phyloP scores from a whole-genome alignment of 2,329 filamentous ascomycete genomes.

The Magnaporthales sp. region DNA sequence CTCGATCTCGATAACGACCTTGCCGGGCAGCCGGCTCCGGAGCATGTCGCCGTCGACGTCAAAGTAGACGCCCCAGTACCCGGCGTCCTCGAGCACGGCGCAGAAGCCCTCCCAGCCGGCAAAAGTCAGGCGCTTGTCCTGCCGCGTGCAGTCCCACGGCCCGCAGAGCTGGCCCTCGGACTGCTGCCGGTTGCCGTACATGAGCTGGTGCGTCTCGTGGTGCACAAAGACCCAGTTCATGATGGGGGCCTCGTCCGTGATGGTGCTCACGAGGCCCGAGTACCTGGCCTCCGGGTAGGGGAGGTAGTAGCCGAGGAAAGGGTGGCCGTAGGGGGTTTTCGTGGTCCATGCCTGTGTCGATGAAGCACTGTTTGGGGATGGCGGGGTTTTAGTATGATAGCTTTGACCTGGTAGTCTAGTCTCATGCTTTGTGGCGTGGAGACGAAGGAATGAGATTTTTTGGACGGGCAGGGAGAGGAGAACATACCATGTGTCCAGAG shows the following conservation, averaged over 20 bases:
- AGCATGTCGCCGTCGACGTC: slow-evolving; percentile 37
- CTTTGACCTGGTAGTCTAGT: too few species aligned
- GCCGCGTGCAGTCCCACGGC: slow-evolving; percentile 41
- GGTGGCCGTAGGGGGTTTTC: slow-evolving; percentile 31
- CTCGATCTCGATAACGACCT: slow-evolving; percentile 46
- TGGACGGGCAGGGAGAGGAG: not conserved
- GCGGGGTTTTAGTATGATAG: too few species aligned
- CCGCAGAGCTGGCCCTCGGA: slow-evolving; percentile 35
- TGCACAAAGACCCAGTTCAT: slow-evolving; percentile 43
- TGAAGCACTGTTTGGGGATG: slow-evolving; percentile 35
- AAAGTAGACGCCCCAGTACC: slow-evolving; percentile 38
- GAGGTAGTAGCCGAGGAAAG: slow-evolving; percentile 47
- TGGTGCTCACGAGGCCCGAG: slow-evolving; percentile 38
- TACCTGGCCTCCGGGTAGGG: slow-evolving; percentile 44
- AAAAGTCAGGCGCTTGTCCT: slow-evolving; percentile 40
- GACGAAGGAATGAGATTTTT: too few species aligned
- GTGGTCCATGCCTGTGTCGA: slow-evolving; percentile 29
- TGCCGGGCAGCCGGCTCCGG: slow-evolving; percentile 34
- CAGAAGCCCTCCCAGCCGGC: slow-evolving; percentile 41
- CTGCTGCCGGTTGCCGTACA: slow-evolving; percentile 33
- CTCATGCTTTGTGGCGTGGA: too few species aligned
- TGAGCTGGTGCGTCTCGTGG: slow-evolving; percentile 33
- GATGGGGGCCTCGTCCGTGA: slow-evolving; percentile 37
- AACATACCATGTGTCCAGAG: slow-evolving; percentile 24
- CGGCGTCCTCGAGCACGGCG: slow-evolving; percentile 32